These are phyloP conservation scores for Emmonsiellopsis sp. DNA, from an alignment of 2,329 filamentous ascomycete genomes.

Conservation along the genomic window DNA sequence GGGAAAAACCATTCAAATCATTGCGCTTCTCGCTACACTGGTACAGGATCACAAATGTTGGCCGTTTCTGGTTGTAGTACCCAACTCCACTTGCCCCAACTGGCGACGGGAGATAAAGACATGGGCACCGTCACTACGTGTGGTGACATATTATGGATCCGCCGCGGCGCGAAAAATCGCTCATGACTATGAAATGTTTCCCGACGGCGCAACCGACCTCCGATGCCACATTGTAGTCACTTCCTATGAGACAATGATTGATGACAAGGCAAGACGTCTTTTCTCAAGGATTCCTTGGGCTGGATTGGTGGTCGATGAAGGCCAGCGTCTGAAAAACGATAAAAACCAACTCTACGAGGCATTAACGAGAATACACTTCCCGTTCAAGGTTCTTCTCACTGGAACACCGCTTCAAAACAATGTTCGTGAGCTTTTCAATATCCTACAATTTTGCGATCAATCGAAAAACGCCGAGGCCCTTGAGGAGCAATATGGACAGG, in stretches of 20 bases:
- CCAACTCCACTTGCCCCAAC: slow-evolving; percentile 93
- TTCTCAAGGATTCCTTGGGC: slow-evolving; percentile 72
- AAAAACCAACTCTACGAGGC: slow-evolving; percentile 71
- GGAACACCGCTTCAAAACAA: slow-evolving; percentile 79
- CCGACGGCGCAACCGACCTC: slow-evolving; percentile 51
- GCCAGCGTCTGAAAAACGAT: slow-evolving; percentile 91
- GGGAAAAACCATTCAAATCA: slow-evolving; percentile 92
- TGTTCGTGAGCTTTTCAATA: slow-evolving; percentile 85
- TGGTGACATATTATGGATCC: slow-evolving; percentile 88
- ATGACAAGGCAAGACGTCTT: slow-evolving; percentile 56
- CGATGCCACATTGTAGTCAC: slow-evolving; percentile 88
- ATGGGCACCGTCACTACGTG: slow-evolving; percentile 77
- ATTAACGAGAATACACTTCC: slow-evolving; percentile 63
- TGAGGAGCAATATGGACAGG: slow-evolving; percentile 59
- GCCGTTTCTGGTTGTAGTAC: slow-evolving; percentile 88
- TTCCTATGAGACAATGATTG: slow-evolving; percentile 82
- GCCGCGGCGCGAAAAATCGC: slow-evolving; percentile 65
- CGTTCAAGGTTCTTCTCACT: slow-evolving; percentile 78
- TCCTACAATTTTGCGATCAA: slow-evolving; percentile 87
- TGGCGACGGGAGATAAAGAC: slow-evolving; percentile 94
- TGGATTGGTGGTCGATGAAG: slow-evolving; percentile 86
- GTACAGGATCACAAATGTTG: slow-evolving; percentile 65
- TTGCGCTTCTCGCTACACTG: slow-evolving; percentile 69
- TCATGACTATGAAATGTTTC: slow-evolving; percentile 78
- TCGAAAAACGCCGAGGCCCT: slow-evolving; percentile 60